Percentiles rank a stretch among this genome's conserved stretches.
These are phyloP conservation scores for Mortierella hygrophila DNA, from an alignment of 192 early-diverging fungal species.

Conservation along the genomic window DNA sequence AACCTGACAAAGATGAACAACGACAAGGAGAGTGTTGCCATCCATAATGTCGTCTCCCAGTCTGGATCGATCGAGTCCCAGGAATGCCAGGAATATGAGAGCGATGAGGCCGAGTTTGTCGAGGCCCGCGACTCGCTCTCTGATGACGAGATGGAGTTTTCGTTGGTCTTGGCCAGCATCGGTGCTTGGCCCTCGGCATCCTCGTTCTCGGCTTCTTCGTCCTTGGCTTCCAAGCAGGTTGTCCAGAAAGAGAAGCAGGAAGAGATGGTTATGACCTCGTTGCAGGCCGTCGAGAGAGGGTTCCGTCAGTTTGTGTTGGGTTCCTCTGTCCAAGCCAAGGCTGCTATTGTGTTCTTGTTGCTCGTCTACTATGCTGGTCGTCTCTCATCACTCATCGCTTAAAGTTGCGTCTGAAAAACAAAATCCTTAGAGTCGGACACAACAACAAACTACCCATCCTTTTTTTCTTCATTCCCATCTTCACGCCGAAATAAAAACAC, in stretches of 20 bases:
- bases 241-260: slow-evolving; percentile 1
- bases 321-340: slow-evolving; percentile 21
- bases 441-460: neutral
- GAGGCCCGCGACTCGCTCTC: slow-evolving; percentile 38
- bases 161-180: slow-evolving; percentile 8
- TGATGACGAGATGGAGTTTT: slow-evolving; percentile 31
- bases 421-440: neutral
- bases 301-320: slow-evolving; percentile 1
- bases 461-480: neutral
- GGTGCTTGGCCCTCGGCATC: slow-evolving; percentile 28
- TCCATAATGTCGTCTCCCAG: slow-evolving; percentile 15
- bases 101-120: slow-evolving; percentile 51
- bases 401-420: slow-evolving; percentile 5
- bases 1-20: neutral
- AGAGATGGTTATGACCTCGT: slow-evolving; percentile 23
- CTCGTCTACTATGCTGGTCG: slow-evolving; percentile 41
- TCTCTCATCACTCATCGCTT: slow-evolving; percentile 29
- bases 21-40: neutral
- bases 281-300: slow-evolving; percentile 22
- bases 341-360: slow-evolving; percentile 38
- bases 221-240: neutral
- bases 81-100: slow-evolving; percentile 6
- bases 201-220: neutral
- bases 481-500: neutral
- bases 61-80: neutral